Base-by-base conservation (phyloP, 2,329 filamentous ascomycete species). In the Stachybotrys echinatus region DNA sequence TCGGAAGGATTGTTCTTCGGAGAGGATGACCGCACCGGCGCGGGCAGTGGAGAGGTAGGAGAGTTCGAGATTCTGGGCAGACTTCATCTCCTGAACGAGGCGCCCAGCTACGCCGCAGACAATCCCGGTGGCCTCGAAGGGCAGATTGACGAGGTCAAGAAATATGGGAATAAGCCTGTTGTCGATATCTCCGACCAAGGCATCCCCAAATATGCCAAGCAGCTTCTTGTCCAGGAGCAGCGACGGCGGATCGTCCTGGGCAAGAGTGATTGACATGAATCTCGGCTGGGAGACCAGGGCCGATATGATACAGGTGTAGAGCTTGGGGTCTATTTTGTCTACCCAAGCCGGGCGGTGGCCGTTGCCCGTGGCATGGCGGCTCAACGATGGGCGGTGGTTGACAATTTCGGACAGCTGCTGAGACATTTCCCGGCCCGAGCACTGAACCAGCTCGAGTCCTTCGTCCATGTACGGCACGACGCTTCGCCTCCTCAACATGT, bases 21-120 rank as follows among this genome's bases (percentile, higher is more conserved):
- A 81, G 38, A 97, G 80, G 61, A 97, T 91, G 10, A 97, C 92
- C 5, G 90, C 92, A 2, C 92, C 92, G 0, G 92, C 90, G 40
- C 87, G 81, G 5, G 90, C 91, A 0, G 92, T 97, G 53, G 88
- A 94, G 54, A 97, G 74, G 66, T 96, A 97, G 51, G 87, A 92
- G 69, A 97, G 84, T 65, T 96, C 91, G 1, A 89, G 81, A 56
- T 70, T 76, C 52, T 73, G 71, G 31, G 66, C 65, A 58, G 72
- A 72, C 49, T 75, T 69, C 66, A 89, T 85, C 43, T 88, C 88
- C 46, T 88, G 83, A 1, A 91, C 87, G 23, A 97, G 75, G 49
- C 84, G 80, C 22, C 91, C 89, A 0, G 92, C 92, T 2, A 99
- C 89, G 23, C 94, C 92, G 58, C 92, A 96, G 4, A 99, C 90